Base-by-base conservation (phyloP, 108 stramenopile genomes). In the Cyclotella baltica region DNA sequence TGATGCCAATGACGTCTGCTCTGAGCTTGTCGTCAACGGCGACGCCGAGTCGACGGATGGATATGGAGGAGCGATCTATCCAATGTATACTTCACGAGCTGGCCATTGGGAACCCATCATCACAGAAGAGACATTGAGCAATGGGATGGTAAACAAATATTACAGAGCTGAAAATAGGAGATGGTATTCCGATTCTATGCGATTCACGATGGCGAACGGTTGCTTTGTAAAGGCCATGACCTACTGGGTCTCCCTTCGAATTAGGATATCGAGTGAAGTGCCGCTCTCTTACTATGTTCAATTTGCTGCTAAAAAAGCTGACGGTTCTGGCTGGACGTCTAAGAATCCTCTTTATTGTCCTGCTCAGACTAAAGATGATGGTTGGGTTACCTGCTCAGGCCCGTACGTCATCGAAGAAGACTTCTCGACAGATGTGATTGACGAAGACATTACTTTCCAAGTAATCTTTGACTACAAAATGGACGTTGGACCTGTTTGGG, bases 11-110 rank as follows among this genome's bases (percentile, higher is more conserved):
- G 77, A 87, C 29, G 35, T 84, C 20, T 90, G 89, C 38, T n/a
- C 13, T 29, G 75, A 88, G 46, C 80, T 90, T 18, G 73, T 82
- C 15, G 52, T 67, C 4, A 90, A 90, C 66, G 88, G 89, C 22
- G 53, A 88, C 64, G 87, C 48, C 33, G 65, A 72, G 23, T n/a
- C 50, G 13, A 47, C 58, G 3, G 58, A 31, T 67, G 40, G 73
- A 29, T 10, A 51, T n/a, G 67, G 67, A 23, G 31, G 16, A 8
- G 31, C 67, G 8, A 33, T 67, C 31, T 51, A 67, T 36, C 67
- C 67, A 4, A 67, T 67, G 67, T 51, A 20, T 29, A 30, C 67
- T 5, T 20, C 30, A 13, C 35, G 36, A 13, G 29, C 55, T 23
- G 51, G 50, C 48, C 31, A n/a, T 37, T 67, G 46, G 37, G 65